phyloP scores from a whole-genome alignment of 495 filamentous ascomycete genomes.

The Rostrohypoxylon terebratum region DNA sequence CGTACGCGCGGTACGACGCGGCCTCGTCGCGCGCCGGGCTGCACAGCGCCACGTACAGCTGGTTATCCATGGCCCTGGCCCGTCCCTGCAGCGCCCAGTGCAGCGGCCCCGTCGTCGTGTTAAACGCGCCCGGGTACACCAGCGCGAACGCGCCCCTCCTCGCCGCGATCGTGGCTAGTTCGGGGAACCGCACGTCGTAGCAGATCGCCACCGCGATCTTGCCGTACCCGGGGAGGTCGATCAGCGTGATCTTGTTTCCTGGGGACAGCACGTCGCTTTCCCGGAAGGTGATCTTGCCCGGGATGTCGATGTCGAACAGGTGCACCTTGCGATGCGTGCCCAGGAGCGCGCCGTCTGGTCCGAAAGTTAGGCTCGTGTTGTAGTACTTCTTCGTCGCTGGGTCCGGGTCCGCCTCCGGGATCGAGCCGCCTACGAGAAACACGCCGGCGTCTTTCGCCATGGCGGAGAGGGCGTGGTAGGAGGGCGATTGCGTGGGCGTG shows the following conservation, averaged over 20 bases:
- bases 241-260: constrained; percentile 81
- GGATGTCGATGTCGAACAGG: constrained; percentile 99
- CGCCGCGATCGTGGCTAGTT: constrained; percentile 90
- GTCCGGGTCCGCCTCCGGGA: constrained; percentile 76
- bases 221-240: constrained; percentile 88
- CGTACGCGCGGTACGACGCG: constrained; percentile 88
- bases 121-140: constrained; percentile 95
- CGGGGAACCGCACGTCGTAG: constrained; percentile 97
- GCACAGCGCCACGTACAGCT: constrained; percentile 93
- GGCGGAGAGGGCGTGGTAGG: constrained; percentile 83
- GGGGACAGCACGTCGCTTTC: constrained; percentile 90
- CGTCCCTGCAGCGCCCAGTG: constrained; percentile 90
- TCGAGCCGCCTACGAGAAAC: constrained; percentile 91
- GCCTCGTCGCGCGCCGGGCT: constrained; percentile 85
- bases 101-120: constrained; percentile 88
- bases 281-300: constrained; percentile 89
- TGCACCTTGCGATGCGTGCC: constrained; percentile 93
- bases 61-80: constrained; percentile 92
- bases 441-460: constrained; percentile 80
- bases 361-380: constrained; percentile 90
- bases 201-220: constrained; percentile 89
- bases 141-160: constrained; percentile 78
- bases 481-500: constrained; percentile 74
- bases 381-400: constrained; percentile 74
- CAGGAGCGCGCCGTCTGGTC: constrained; percentile 78